These are phyloP conservation scores for Brassica nigra DNA, from an alignment of 345 rosid genomes.

Conservation along the genomic window DNA sequence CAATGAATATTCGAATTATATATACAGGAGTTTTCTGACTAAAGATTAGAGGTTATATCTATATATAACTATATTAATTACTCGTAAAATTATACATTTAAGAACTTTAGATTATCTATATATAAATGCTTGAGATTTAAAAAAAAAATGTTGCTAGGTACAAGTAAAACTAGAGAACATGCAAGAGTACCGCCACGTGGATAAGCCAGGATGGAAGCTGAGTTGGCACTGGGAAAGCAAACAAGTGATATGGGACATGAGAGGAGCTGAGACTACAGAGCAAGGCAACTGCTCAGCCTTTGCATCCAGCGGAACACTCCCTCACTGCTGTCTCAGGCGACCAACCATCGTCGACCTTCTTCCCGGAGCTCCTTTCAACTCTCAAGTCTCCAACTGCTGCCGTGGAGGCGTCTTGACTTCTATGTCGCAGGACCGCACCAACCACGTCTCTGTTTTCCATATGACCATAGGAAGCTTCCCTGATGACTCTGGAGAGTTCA, in stretches of 20 bases:
- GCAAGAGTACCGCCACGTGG: slow-evolving; percentile 75
- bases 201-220: slow-evolving; percentile 83
- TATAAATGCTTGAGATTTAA: too few species aligned
- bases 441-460: slow-evolving; percentile 49
- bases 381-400: slow-evolving; percentile 69
- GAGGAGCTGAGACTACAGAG: slow-evolving; percentile 80
- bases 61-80: not conserved
- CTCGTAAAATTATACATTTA: not conserved
- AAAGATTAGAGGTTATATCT: not conserved
- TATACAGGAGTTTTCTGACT: not conserved
- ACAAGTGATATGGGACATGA: slow-evolving; percentile 75
- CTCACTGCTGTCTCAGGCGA: slow-evolving; percentile 66
- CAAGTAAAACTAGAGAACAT: slow-evolving; percentile 59
- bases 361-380: slow-evolving; percentile 61
- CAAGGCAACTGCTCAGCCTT: slow-evolving; percentile 81
- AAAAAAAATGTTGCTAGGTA: slow-evolving; percentile 41
- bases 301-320: slow-evolving; percentile 42
- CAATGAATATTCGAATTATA: not conserved
- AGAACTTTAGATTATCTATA: not conserved
- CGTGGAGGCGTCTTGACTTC: slow-evolving; percentile 75
- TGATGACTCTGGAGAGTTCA: slow-evolving; percentile 23
- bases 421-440: slow-evolving; percentile 55
- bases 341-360: slow-evolving; percentile 74
- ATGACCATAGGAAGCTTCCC: slow-evolving; percentile 47
- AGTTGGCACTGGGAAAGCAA: slow-evolving; percentile 65